Base-by-base conservation (phyloP, 495 filamentous ascomycete species). In the Letharia lupina region DNA sequence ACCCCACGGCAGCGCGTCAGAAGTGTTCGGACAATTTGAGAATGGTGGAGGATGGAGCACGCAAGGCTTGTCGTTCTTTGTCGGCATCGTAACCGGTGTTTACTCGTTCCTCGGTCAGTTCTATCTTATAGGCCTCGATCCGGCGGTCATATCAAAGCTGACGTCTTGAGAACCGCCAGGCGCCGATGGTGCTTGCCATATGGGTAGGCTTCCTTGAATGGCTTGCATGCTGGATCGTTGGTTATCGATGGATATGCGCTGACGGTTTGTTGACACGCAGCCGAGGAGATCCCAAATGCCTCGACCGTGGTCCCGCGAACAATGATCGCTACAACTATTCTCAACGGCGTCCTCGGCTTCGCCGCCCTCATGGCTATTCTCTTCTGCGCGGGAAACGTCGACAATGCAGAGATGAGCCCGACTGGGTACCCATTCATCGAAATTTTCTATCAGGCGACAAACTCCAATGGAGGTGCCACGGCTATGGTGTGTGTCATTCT, bases 371-470 rank as follows among this genome's bases (percentile, higher is more conserved):
- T 72, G 18, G 70, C 74, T 23, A 66, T 72, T 15, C 47, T 73
- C 2, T 76, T 75, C 63, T 73, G 65, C 56, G 65, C 74, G 9
- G 70, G 73, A 11, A 62, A 75, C 54, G 63, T 77, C 4, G 60
- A 72, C 20, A 60, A 64, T 12, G 66, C 71, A 1, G 45, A 80
- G 23, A 56, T 52, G 9, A 71, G 71, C 35, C 65, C 69, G 3
- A 72, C 73, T 3, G 67, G 72, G 15, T 78, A 74, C 44, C 77
- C 77, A 0, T 78, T 76, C 67, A 73, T 81, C 60, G 67, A 70
- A 15, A 62, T 81, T 23, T 77, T 79, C 16, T 52, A 66, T 15
- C 66, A 72, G 8, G 70, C 68, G 4, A 69, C 72, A 0, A 66
- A 68, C 8, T 76, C 73, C 37, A 68, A 52, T 0, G 71, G 63